Evolutionary conservation across 192 early-diverging fungal genomes (phyloP), one percentile per base, ranked within the genome.

Genomic region (Bifiguratus adelaidae): DNA sequence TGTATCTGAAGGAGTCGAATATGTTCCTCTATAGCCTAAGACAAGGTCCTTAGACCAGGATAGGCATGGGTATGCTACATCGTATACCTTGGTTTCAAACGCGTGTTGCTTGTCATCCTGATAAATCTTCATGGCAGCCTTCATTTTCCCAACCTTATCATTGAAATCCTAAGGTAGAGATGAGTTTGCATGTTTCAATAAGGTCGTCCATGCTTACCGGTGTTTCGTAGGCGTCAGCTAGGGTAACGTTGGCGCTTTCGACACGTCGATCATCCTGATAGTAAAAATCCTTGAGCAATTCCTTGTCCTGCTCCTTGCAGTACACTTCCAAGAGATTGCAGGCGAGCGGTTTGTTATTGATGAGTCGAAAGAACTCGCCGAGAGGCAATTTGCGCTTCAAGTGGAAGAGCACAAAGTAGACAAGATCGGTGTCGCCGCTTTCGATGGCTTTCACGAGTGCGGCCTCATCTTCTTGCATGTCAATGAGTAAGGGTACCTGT

Each of bases 391-490:
- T 86, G 35, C 89, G 80, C 61, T 91, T 90, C 48, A 95, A 62
- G 54, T 95, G 83, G 47, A 99, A 75, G 0, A 98, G 67, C 2
- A 91, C 92, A 46, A 91, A 77, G 50, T 97, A 93, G 0, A 94
- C 92, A 13, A 99, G 75, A 65, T 99, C 95, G 6, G 90, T 86
- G 43, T 99, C 92, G 0, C 93, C 89, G 57, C 92, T 95, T 41
- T 86, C 86, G 24, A 98, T 85, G 0, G 95, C 93, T 35, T 91
- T 92, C 7, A 73, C 63, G 52, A 99, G 70, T 0, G 97, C 92
- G 2, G 83, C 52, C 25, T 85, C 83, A 37, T 95, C 89, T 55
- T 94, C 81, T 48, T 86, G 70, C 93, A 99, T 95, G 24, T 81
- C 84, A 41, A 98, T 82, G 13, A 99, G 61, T 15, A 98, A 53